Conservation (phyloP, 352 stramenopile genomes). For the Pythium guiyangense region DNA sequence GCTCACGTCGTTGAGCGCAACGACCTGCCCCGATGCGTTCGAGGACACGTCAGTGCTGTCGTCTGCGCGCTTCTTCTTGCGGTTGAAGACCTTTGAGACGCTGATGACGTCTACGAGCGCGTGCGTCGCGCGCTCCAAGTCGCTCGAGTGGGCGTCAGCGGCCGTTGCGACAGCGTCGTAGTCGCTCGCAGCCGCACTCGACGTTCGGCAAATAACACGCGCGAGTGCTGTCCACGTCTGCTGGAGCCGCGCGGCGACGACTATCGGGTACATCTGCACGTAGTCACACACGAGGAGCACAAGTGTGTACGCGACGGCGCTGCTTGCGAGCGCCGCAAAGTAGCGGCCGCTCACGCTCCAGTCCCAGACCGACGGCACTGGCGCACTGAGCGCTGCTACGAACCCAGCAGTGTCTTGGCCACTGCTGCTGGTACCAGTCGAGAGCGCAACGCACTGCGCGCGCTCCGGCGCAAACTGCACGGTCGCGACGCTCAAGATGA, state of each 20-base stretch:
- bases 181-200: background rate
- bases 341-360: constrained; percentile 46
- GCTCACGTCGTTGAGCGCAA: constrained; percentile 70
- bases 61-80: constrained; percentile 25
- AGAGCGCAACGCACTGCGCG: constrained; percentile 31
- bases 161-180: constrained; percentile 1
- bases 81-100: constrained; percentile 67
- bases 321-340: constrained; percentile 34
- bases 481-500: constrained; percentile 47
- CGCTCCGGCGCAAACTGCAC: constrained; percentile 38
- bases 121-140: constrained; percentile 19
- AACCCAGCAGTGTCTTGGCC: constrained; percentile 13
- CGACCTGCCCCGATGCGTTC: constrained; percentile 49
- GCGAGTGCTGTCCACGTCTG: constrained; percentile 16
- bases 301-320: constrained; percentile 36
- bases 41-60: constrained; percentile 12
- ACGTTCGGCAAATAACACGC: background rate
- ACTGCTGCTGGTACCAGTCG: background rate
- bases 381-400: constrained; percentile 16
- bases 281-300: constrained; percentile 59
- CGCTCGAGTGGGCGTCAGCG: background rate
- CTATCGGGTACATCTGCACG: constrained; percentile 68
- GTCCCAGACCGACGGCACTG: constrained; percentile 33
- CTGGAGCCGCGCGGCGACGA: constrained; percentile 22
- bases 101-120: constrained; percentile 47